Evolutionary conservation across 139 green algal species (phyloP).

Genomic region (Tetradesmus obliquus): DNA sequence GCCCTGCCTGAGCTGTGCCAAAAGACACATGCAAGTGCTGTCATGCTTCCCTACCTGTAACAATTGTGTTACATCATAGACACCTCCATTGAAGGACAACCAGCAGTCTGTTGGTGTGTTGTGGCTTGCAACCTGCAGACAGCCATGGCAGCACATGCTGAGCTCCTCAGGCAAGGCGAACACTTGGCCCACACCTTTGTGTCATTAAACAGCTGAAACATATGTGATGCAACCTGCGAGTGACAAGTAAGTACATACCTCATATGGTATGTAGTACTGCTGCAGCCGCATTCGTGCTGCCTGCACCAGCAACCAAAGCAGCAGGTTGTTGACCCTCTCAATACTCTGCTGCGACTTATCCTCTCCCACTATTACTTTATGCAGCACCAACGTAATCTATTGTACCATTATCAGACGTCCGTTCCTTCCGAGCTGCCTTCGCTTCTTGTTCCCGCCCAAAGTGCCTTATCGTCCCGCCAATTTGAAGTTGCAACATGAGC

Average conservation of each 20-base stretch:
- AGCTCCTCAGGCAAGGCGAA: not conserved
- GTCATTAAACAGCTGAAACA: not conserved
- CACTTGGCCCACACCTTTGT: not conserved
- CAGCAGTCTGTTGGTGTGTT: slow-evolving; percentile 77
- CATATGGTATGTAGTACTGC: slow-evolving; percentile 68
- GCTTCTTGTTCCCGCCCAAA: not conserved
- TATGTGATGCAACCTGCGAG: not conserved
- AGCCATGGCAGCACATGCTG: not conserved
- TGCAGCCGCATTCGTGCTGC: slow-evolving; percentile 21
- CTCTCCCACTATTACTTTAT: not conserved
- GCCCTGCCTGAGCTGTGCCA: too few relatives aligned
- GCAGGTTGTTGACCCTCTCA: not conserved
- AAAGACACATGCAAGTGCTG: not conserved
- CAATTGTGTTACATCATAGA: slow-evolving; percentile 74
- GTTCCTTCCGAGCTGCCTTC: not conserved
- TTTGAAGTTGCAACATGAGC: not conserved
- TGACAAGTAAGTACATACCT: slow-evolving; percentile 39
- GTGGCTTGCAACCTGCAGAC: slow-evolving; percentile 69
- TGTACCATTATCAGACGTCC: not conserved
- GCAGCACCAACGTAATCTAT: not conserved
- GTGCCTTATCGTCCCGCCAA: not conserved
- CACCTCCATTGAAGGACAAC: slow-evolving; percentile 75
- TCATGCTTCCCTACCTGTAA: slow-evolving; percentile 53
- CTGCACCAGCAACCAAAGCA: not conserved
- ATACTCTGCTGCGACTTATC: not conserved